Evolutionary conservation across 2,329 filamentous ascomycete genomes (phyloP).

Genomic region (Apiospora sp.): DNA sequence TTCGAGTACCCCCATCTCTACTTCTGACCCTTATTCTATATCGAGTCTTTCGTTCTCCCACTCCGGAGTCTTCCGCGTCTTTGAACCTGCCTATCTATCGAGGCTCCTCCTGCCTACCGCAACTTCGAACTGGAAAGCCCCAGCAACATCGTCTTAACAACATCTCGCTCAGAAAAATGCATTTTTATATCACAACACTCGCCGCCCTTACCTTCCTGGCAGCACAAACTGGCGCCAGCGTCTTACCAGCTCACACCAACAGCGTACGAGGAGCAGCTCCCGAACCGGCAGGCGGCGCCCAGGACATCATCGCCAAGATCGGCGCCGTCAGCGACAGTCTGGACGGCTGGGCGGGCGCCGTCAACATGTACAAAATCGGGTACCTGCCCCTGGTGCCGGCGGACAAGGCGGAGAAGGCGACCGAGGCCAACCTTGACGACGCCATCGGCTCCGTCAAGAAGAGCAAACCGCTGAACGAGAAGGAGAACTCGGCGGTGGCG

Average conservation of each 20-base stretch:
- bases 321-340: neutral
- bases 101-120: neutral
- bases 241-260: neutral
- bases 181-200: neutral
- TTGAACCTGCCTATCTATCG: no score
- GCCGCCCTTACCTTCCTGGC: neutral
- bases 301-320: neutral
- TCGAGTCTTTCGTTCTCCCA: neutral
- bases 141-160: neutral
- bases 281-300: neutral
- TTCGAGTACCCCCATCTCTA: no score
- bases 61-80: neutral
- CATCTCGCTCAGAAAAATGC: neutral
- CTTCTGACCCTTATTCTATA: neutral
- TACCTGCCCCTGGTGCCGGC: neutral
- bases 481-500: neutral
- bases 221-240: neutral
- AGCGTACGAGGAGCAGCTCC: neutral
- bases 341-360: neutral
- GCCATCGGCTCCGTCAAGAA: neutral
- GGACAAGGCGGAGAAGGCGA: slow-evolving; percentile 3
- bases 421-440: neutral
- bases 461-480: neutral
- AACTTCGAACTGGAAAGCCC: no score
- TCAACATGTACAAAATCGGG: neutral